Conservation (phyloP, 768 basidiomycete genomes). For the Auriscalpium microsporum region DNA sequence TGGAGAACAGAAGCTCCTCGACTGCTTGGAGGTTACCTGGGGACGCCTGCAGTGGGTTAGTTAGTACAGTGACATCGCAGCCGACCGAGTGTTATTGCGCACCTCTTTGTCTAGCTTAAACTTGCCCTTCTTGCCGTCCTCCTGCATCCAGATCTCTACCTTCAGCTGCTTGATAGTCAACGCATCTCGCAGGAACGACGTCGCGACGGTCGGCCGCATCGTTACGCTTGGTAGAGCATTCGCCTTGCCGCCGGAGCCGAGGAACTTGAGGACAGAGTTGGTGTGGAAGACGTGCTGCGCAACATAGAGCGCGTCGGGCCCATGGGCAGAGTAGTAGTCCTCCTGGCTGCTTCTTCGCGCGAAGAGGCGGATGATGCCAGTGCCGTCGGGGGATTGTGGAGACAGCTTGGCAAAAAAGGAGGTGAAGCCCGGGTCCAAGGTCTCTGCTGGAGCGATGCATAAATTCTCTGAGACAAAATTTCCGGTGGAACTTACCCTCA, state of each 20-base stretch:
- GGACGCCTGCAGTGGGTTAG: conserved; percentile 43
- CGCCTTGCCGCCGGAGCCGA: conserved; percentile 55
- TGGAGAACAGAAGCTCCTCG: conserved; percentile 57
- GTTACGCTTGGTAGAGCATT: conserved; percentile 69
- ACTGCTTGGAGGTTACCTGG: conserved; percentile 61
- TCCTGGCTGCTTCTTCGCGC: conserved; percentile 43
- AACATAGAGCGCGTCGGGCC: conserved; percentile 79
- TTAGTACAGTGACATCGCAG: neutral
- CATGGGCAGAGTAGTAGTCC: conserved; percentile 85
- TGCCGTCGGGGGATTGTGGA: conserved; percentile 53
- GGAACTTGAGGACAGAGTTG: conserved; percentile 86
- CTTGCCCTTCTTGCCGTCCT: conserved; percentile 58
- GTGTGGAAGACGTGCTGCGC: conserved; percentile 81
- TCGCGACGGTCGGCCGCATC: conserved; percentile 68
- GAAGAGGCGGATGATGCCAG: conserved; percentile 84
- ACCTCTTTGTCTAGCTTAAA: conserved; percentile 82
- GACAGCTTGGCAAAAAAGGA: conserved; percentile 57
- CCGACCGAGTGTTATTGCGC: conserved; percentile 12
- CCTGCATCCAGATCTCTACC: conserved; percentile 84
- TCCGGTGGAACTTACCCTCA: conserved; percentile 18
- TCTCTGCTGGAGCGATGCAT: neutral
- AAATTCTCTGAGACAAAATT: neutral
- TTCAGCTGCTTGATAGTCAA: conserved; percentile 84
- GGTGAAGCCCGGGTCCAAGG: conserved; percentile 48
- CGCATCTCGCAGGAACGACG: conserved; percentile 78